These are phyloP conservation scores for Chlamydomonas sp. DNA, from an alignment of 139 green algal species.

Conservation along the genomic window DNA sequence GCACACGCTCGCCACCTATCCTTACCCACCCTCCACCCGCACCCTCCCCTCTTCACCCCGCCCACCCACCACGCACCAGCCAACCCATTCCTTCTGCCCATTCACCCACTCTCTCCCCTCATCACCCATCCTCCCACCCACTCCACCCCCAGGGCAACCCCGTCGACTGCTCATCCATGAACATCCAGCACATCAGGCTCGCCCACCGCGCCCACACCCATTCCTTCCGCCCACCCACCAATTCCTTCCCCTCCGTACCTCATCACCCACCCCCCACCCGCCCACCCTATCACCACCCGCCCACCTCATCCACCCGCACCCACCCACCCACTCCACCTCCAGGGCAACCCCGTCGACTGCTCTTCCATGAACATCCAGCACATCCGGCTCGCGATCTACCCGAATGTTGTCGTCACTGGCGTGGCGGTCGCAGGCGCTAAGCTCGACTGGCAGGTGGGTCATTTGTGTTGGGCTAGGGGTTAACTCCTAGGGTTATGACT, in stretches of 20 bases:
- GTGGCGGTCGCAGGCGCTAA: conserved; percentile 11
- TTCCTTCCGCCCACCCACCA: neutral
- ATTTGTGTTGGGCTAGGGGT: too few species aligned
- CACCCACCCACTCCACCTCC: neutral
- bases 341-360: conserved; percentile 20
- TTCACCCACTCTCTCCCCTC: neutral
- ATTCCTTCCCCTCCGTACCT: neutral
- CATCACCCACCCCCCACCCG: neutral
- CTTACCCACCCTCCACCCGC: too few species aligned
- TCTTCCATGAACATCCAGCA: conserved; percentile 17
- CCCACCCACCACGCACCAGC: too few species aligned
- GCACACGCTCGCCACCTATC: too few species aligned
- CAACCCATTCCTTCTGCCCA: neutral
- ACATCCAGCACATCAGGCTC: too few species aligned
- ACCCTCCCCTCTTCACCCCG: too few species aligned
- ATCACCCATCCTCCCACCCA: neutral
- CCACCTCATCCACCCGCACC: neutral
- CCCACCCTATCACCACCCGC: neutral
- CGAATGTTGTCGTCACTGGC: neutral
- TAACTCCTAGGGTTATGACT: too few species aligned
- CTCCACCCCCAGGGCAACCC: neutral
- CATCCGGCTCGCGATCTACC: conserved; percentile 15
- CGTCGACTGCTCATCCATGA: too few species aligned
- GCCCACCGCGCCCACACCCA: too few species aligned
- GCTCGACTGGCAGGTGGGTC: conserved; percentile 21